phyloP scores from a whole-genome alignment of 1,284 basidiomycete species.

The Marasmius fiardii region DNA sequence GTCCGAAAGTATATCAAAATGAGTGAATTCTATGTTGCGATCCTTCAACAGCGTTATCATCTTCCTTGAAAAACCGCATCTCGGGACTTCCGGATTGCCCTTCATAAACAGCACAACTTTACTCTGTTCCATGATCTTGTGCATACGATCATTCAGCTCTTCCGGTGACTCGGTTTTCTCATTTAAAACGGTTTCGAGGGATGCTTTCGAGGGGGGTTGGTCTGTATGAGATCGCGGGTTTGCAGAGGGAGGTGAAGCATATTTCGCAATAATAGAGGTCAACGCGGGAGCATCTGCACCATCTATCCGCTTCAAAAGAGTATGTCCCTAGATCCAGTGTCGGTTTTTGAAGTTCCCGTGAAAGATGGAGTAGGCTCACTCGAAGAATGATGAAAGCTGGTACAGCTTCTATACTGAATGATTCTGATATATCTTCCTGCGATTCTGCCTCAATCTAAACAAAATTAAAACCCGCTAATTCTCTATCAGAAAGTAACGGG shows the following conservation, averaged over 20 bases:
- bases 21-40: slow-evolving; percentile 74
- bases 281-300: slow-evolving; percentile 82
- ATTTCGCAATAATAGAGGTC: slow-evolving; percentile 60
- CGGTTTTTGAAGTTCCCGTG: neutral
- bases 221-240: slow-evolving; percentile 41
- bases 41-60: slow-evolving; percentile 84
- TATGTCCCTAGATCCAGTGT: slow-evolving; percentile 70
- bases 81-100: slow-evolving; percentile 80
- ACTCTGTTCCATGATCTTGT: slow-evolving; percentile 65
- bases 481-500: neutral
- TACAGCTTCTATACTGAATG: slow-evolving; percentile 91
- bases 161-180: slow-evolving; percentile 51
- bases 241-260: slow-evolving; percentile 34
- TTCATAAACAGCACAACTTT: slow-evolving; percentile 97
- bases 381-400: slow-evolving; percentile 85
- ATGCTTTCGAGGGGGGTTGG: slow-evolving; percentile 33
- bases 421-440: slow-evolving; percentile 88
- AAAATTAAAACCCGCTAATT: neutral
- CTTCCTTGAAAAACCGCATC: slow-evolving; percentile 92
- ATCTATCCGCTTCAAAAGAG: slow-evolving; percentile 75
- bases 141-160: slow-evolving; percentile 62
- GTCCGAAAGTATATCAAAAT: slow-evolving; percentile 91
- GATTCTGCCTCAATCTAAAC: slow-evolving; percentile 86
- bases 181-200: slow-evolving; percentile 20
- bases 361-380: slow-evolving; percentile 37